Base-by-base conservation (phyloP, 2,329 filamentous ascomycete genomes). In the Penicillium sp. region DNA sequence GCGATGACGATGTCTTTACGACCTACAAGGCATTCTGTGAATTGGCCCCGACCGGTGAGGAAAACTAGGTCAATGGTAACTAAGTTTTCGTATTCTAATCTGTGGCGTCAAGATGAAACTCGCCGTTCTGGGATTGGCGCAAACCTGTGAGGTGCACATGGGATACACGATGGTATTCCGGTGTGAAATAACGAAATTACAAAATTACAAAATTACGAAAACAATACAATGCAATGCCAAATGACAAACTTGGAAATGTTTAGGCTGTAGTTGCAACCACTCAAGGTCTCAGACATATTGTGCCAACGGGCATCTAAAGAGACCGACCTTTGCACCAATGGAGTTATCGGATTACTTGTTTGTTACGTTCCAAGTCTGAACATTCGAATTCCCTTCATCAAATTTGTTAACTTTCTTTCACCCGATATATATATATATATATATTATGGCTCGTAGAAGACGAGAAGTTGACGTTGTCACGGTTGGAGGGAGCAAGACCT, bases 1-100 rank as follows among this genome's bases (percentile, higher is more conserved):
- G 71, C 0, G 77, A 81, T 0, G 86, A 86, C 27, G 88, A 91
- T 56, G 85, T 89, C 55, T 89, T 97, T 65, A 89, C 89, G 27
- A 93, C 89, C 0, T 99, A 95, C 81, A 94, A 93, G 79, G 94
- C 93, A 0, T 97, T 96, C 73, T 96, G 92, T 70, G 93, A 97
- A 79, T 81, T 96, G 60, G 84, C 86, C n/a, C 12, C 47, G n/a
- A 21, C 40, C 13, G 79, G 77, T 23, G 75, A 78, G 66, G 75
- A 78, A 62, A 73, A 71, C 35, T 58, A 70, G 63, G 67, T 70
- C 54, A 73, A 76, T 58, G 72, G 72, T 33, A 56, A 72, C 53
- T 75, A 67, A 66, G n/a, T 27, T 51, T 49, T 31, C 48, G 51
- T 37, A 31, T 60, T 64, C 61, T 66, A 64, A 64, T 60, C 19